A percentile compares a stretch with the other conserved stretches of the same genome.
Conservation (phyloP, 1,284 basidiomycete species). For the Apiotrichum porosum region DNA sequence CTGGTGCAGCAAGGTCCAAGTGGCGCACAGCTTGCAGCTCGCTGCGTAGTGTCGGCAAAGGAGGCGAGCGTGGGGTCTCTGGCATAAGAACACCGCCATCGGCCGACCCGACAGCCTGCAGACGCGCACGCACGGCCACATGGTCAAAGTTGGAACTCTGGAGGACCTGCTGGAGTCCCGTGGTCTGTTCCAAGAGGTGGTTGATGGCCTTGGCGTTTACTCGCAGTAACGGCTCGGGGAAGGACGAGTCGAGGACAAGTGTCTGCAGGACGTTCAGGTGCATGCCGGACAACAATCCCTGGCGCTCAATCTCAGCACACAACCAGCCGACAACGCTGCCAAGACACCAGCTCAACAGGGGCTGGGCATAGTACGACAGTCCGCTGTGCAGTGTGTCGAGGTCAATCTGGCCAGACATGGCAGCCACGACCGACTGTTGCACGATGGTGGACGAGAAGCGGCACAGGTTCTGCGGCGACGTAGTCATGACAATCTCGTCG, state of each 20-base stretch:
- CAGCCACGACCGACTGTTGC: constrained; percentile 51
- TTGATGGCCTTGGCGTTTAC: constrained; percentile 26
- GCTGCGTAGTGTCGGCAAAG: constrained; percentile 9
- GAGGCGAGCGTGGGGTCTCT: not conserved
- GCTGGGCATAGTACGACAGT: constrained; percentile 54
- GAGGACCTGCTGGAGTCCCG: constrained; percentile 33
- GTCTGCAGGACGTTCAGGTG: constrained; percentile 45
- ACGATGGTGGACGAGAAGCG: constrained; percentile 51
- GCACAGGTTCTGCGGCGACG: constrained; percentile 49
- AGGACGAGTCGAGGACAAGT: constrained; percentile 34
- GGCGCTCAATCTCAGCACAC: constrained; percentile 39
- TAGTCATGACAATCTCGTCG: constrained; percentile 48
- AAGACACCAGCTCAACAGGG: constrained; percentile 53
- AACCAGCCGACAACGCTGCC: constrained; percentile 51
- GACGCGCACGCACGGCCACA: constrained; percentile 19
- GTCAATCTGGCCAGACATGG: constrained; percentile 50
- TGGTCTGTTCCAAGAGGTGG: constrained; percentile 25
- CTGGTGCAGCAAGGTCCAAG: constrained; percentile 16
- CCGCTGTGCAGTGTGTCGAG: constrained; percentile 52
- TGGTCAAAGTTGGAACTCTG: constrained; percentile 37
- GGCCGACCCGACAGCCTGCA: constrained; percentile 17
- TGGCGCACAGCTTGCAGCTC: constrained; percentile 21
- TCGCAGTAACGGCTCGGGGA: constrained; percentile 35
- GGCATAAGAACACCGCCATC: constrained; percentile 3
- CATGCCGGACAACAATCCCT: constrained; percentile 39